Conservation (phyloP, 2,329 filamentous ascomycete genomes). For the Triangularia verruculosa region DNA sequence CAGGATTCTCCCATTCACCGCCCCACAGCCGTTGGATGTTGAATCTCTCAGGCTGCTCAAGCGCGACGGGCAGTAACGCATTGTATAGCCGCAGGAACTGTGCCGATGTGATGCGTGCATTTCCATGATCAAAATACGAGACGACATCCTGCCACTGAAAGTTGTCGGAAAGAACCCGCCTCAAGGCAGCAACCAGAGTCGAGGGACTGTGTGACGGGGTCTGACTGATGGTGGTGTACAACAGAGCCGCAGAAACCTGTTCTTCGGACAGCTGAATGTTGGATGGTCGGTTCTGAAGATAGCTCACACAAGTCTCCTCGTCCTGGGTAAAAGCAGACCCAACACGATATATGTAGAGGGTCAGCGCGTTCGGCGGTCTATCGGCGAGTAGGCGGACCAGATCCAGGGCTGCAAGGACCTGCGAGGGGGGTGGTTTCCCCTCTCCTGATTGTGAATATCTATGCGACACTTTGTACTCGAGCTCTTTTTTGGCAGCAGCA, state of each 20-base stretch:
- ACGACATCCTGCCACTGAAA: constrained; percentile 73
- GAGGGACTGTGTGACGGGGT: constrained; percentile 52
- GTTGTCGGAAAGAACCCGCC: constrained; percentile 59
- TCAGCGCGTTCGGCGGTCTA: constrained; percentile 54
- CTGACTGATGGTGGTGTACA: constrained; percentile 61
- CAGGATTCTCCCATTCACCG: constrained; percentile 78
- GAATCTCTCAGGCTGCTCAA: constrained; percentile 57
- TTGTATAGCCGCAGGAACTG: constrained; percentile 83
- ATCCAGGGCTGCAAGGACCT: constrained; percentile 68
- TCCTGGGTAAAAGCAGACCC: constrained; percentile 74
- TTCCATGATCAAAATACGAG: constrained; percentile 74
- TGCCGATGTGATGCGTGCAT: constrained; percentile 68
- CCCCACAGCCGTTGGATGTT: constrained; percentile 91
- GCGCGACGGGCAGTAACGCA: constrained; percentile 70
- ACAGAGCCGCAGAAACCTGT: constrained; percentile 76
- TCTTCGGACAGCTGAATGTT: constrained; percentile 69
- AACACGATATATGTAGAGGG: constrained; percentile 67
- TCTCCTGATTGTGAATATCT: constrained; percentile 65
- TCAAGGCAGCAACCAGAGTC: constrained; percentile 59
- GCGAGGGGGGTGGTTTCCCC: constrained; percentile 56
- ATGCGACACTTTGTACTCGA: constrained; percentile 62
- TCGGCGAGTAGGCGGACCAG: constrained; percentile 64
- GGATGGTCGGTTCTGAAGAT: constrained; percentile 52
- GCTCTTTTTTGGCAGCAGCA: constrained; percentile 67
- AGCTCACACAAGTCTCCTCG: constrained; percentile 60